Conservation (phyloP, 805 yeast species). For the Metschnikowia borealis region DNA sequence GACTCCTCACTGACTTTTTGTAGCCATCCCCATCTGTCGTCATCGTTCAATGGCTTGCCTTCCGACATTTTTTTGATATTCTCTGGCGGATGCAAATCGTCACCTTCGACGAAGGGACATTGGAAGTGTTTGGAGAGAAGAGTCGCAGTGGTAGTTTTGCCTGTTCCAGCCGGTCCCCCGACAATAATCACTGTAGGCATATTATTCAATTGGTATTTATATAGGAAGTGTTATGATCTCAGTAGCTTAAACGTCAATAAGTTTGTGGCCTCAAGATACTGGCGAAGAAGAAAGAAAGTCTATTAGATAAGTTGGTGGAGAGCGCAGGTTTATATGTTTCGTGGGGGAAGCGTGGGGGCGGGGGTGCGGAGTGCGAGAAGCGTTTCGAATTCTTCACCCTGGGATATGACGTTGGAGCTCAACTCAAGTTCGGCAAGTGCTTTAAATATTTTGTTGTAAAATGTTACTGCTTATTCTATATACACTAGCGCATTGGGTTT, state of each 20-base stretch:
- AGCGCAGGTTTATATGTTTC: background rate
- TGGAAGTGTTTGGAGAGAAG: constrained; percentile 42
- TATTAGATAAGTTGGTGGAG: background rate
- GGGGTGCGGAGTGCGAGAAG: constrained; percentile 1
- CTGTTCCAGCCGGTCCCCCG: constrained; percentile 97
- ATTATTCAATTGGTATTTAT: background rate
- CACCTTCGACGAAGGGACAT: constrained; percentile 80
- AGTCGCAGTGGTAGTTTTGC: constrained; percentile 77
- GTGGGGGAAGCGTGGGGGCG: constrained; percentile 7
- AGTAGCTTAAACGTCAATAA: no score
- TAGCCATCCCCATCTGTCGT: constrained; percentile 92
- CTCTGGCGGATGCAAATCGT: constrained; percentile 61
- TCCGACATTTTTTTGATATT: constrained; percentile 80
- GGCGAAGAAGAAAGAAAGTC: background rate
- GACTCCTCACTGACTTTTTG: constrained; percentile 43
- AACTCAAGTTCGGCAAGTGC: background rate
- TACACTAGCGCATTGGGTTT: background rate
- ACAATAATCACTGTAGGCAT: constrained; percentile 49
- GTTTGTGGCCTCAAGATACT: background rate
- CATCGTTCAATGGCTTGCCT: constrained; percentile 81
- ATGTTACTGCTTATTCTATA: background rate
- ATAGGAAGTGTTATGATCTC: background rate
- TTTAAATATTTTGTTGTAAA: no score
- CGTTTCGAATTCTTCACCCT: background rate
- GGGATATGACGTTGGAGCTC: no score